Evolutionary conservation across 345 rosid species (phyloP).

Genomic region (Microthlaspi erraticum): DNA sequence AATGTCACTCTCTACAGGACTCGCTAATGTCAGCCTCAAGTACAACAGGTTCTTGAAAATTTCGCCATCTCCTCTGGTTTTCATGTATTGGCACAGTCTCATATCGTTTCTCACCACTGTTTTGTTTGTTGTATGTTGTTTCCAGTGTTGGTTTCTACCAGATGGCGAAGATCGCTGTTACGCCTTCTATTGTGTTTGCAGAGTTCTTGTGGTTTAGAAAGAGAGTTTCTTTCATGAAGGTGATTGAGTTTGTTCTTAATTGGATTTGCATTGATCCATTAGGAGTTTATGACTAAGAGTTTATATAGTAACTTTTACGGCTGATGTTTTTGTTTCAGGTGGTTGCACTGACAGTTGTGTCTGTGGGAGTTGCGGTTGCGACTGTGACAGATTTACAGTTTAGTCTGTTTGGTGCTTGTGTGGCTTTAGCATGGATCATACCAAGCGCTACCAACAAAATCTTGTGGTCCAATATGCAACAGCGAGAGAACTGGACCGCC

Average conservation of each 20-base stretch:
- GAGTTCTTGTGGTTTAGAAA: slow-evolving; percentile 81
- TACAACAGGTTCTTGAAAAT: slow-evolving; percentile 70
- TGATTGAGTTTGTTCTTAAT: slow-evolving; percentile 26
- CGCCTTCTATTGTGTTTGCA: slow-evolving; percentile 90
- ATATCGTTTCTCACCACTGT: background rate
- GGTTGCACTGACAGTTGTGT: slow-evolving; percentile 73
- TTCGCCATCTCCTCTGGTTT: background rate
- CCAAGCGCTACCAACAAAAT: slow-evolving; percentile 95
- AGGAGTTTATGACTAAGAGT: slow-evolving; percentile 13
- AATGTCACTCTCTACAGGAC: slow-evolving; percentile 94
- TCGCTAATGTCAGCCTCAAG: slow-evolving; percentile 97
- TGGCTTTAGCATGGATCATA: slow-evolving; percentile 92
- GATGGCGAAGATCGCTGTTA: slow-evolving; percentile 95
- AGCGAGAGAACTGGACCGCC: slow-evolving; percentile 92
- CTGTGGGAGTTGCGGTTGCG: slow-evolving; percentile 91
- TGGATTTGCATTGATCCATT: background rate
- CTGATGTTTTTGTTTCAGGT: slow-evolving; percentile 55
- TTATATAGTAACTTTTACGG: slow-evolving; percentile 21
- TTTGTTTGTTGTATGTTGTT: background rate
- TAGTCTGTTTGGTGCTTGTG: slow-evolving; percentile 84
- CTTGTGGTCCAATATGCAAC: slow-evolving; percentile 93
- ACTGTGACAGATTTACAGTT: slow-evolving; percentile 95
- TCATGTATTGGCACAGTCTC: background rate
- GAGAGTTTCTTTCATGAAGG: slow-evolving; percentile 80
- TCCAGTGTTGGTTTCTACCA: slow-evolving; percentile 94